Base-by-base conservation (phyloP, 1,284 basidiomycete species). In the Mycena sp. region DNA sequence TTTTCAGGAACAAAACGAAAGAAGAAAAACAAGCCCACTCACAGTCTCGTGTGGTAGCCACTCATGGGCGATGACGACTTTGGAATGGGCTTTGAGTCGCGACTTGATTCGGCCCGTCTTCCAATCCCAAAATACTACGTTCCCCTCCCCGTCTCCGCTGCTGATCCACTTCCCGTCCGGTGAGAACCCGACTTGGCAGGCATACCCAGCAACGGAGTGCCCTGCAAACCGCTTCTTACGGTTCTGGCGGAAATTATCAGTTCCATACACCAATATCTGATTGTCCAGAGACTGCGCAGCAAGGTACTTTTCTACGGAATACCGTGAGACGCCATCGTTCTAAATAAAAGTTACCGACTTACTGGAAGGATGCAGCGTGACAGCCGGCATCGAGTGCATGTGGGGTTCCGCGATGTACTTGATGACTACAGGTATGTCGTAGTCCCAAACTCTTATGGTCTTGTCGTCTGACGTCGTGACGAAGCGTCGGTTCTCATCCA, bases 321-420 rank as follows among this genome's bases (percentile, higher is more conserved):
- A 56, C 23, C 48, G 26, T 70, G 48, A 73, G 67, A 59, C 52
- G 48, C 53, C 11, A 46, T 48, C 54, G 45, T 43, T 21, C 25
- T 11, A 32, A 52, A 63, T 57, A 32, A n/a, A 56, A 67, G 45
- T 25, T 26, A 21, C 44, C 48, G 21, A 88, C 94, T 69, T 77
- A 97, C 95, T 93, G 62, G 89, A 95, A 11, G 98, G 98, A 77
- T 98, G 95, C 30, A 96, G 79, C 10, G 95, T 94, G 38, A 99
- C 96, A 17, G 97, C 93, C 12, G 98, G 98, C 96, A 99, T 99
- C 35, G 95, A 98, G 79, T 99, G 96, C 98, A 99, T 99, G 74
- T 95, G 91, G 10, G 98, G 98, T 77, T 99, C 98, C 30, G 98
- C 96, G 65, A 99, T 98, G 78, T 99, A 98, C 79, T 99, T 99